Evolutionary conservation across 768 basidiomycete species (phyloP).

Genomic region (Coprinopsis strossmayeri): DNA sequence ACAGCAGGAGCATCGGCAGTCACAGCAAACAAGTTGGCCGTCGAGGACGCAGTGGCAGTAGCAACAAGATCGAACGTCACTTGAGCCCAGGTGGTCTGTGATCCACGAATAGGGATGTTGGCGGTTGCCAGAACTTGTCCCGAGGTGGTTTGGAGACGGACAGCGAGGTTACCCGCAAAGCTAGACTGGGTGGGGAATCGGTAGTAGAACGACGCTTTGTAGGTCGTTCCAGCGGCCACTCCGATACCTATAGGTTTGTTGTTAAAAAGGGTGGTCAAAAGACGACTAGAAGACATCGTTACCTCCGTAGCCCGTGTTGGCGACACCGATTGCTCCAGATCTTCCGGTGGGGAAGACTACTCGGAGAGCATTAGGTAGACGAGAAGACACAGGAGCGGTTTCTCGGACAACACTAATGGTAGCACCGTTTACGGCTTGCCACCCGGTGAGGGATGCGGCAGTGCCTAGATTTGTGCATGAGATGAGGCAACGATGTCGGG

Average conservation of each 20-base stretch:
- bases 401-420: conserved; percentile 48
- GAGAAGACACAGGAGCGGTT: conserved; percentile 43
- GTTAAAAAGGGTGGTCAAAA: background rate
- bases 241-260: conserved; percentile 38
- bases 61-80: conserved; percentile 38
- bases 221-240: conserved; percentile 42
- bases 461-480: conserved; percentile 35
- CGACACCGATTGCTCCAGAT: conserved; percentile 41
- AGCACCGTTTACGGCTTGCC: conserved; percentile 42
- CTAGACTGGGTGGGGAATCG: conserved; percentile 40
- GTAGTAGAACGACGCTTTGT: conserved; percentile 56
- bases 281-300: conserved; percentile 5
- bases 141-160: conserved; percentile 39
- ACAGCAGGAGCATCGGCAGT: conserved; percentile 38
- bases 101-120: conserved; percentile 29
- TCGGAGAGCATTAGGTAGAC: conserved; percentile 58
- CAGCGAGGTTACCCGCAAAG: conserved; percentile 32
- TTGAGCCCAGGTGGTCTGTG: conserved; percentile 45
- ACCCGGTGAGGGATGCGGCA: conserved; percentile 40
- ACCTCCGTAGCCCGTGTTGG: conserved; percentile 56
- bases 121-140: conserved; percentile 38
- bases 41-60: conserved; percentile 29
- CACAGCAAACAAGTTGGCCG: conserved; percentile 46
- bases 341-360: conserved; percentile 35
- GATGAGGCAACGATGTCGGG: background rate